A percentile compares a stretch with the other conserved stretches of the same genome.
Conservation (phyloP, 495 filamentous ascomycete species). For the Hypoxylon intermedium region DNA sequence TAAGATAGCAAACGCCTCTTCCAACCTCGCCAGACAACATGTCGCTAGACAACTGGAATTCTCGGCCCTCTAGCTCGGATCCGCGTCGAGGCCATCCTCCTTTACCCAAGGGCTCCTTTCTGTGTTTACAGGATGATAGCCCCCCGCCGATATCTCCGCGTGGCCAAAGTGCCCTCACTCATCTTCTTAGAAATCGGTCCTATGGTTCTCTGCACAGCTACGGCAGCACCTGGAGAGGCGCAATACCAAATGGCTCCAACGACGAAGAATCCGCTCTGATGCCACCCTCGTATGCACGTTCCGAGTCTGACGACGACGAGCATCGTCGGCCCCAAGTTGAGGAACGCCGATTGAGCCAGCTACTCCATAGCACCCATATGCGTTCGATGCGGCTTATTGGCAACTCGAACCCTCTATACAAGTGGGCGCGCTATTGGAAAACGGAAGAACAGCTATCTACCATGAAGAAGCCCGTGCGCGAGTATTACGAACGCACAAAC, state of each 20-base stretch:
- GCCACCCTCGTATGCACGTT: slow-evolving; percentile 9
- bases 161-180: slow-evolving; percentile 41
- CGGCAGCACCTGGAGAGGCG: slow-evolving; percentile 39
- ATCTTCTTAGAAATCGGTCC: slow-evolving; percentile 38
- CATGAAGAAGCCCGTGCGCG: slow-evolving; percentile 72
- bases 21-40: slow-evolving; percentile 12
- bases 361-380: slow-evolving; percentile 73
- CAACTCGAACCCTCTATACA: slow-evolving; percentile 75
- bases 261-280: slow-evolving; percentile 40
- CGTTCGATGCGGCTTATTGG: slow-evolving; percentile 79
- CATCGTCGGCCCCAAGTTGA: slow-evolving; percentile 45
- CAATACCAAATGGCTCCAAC: slow-evolving; percentile 10
- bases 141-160: slow-evolving; percentile 41
- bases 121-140: slow-evolving; percentile 47
- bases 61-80: slow-evolving; percentile 25
- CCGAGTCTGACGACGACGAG: slow-evolving; percentile 46
- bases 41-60: slow-evolving; percentile 33
- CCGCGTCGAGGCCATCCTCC: slow-evolving; percentile 19
- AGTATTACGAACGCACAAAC: slow-evolving; percentile 88
- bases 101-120: slow-evolving; percentile 42
- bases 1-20: not conserved
- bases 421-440: slow-evolving; percentile 78
- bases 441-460: slow-evolving; percentile 66
- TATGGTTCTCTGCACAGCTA: slow-evolving; percentile 40
- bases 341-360: slow-evolving; percentile 57